Evolutionary conservation across 331 rosid species (phyloP), one percentile per base, ranked within the genome.

Genomic region (Telfairia occidentalis): DNA sequence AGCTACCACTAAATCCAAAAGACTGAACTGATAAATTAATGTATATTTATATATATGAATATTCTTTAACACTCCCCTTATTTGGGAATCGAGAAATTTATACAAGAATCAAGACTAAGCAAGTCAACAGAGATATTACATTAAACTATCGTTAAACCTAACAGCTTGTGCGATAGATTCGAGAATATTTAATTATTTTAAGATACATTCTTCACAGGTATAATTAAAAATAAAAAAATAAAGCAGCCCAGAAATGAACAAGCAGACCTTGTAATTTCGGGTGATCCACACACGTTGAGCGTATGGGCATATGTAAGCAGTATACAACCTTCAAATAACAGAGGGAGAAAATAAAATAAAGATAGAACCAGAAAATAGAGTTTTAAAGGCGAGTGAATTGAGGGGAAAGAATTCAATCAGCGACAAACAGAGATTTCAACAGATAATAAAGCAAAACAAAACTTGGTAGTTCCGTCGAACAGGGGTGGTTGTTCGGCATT

Each of bases 391-490:
- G 19, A 58, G 64, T 28, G 37, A 28, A 58, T 2, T 34, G 18
- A 15, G 42, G 7, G 70, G 10, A 30, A 61, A 7, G 16, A 34
- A 9, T 24, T 11, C 32, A 38, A 66, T 23, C 73, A 40, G 15
- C 48, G 45, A 18, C 11, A 61, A 4, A 4, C 9, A 5, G 46
- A 65, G n/a, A 37, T 37, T 19, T 66, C 34, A 66, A 66, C 52
- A 21, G 21, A 40, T 10, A 40, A 40, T 15, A 19, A 0, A 2
- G 52, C 32, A 37, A 65, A 38, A n/a, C 6, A 59, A 66, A 70
- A 92, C 96, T 97, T 90, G 69, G 92, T 87, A 35, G 98, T 90
- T 79, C 97, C 98, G 64, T 92, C 97, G 46, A 92, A 92, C 29
- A 92, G 76, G 69, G 96, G 81, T 59, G 97, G 98, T 55, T 78